Base-by-base conservation (phyloP, 257 asterid genomes). In the Solanum chilense region DNA sequence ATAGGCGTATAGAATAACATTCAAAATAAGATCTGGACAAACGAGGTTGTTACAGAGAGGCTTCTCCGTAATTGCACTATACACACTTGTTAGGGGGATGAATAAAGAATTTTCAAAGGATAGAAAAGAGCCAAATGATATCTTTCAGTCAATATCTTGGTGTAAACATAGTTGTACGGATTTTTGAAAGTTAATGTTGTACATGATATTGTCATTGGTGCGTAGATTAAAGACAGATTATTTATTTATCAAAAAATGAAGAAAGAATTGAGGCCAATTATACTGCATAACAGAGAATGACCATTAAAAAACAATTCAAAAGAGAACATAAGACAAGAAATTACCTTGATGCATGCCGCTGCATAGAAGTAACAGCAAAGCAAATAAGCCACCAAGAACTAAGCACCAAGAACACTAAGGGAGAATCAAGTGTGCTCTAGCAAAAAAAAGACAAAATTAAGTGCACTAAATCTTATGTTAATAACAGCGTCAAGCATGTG, bases 371-470 rank as follows among this genome's bases (percentile, higher is more conserved):
- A 86, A 93, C 77, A 77, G 86, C 87, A 86, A 85, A 87, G 91
- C 89, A 89, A 71, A 89, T 64, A 78, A 90, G 91, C 85, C 87
- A 47, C 84, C 94, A 88, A 85, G 87, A 91, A 85, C 89, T 86
- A 33, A 96, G 94, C 90, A 93, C 84, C 81, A 85, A 90, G 87
- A 91, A n/a, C 9, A 95, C 97, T 92, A 95, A 87, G 81, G 89
- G 93, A 85, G 89, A 89, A 91, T 96, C 99, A 73, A 92, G 92
- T 2, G 99, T 92, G 90, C 98, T 95, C 99, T 96, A 94, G 85
- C 56, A 93, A 86, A 35, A 86, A 73, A 86, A 88, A 58, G 84
- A 90, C 69, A 85, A 77, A 86, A 82, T 45, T 88, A 82, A 86
- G 86, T 21, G 42, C 8, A 69, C 60, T 29, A 84, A 25, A 90